Evolutionary conservation across 148 eudicot genomes (phyloP).

Genomic region (Persicaria maculosa): DNA sequence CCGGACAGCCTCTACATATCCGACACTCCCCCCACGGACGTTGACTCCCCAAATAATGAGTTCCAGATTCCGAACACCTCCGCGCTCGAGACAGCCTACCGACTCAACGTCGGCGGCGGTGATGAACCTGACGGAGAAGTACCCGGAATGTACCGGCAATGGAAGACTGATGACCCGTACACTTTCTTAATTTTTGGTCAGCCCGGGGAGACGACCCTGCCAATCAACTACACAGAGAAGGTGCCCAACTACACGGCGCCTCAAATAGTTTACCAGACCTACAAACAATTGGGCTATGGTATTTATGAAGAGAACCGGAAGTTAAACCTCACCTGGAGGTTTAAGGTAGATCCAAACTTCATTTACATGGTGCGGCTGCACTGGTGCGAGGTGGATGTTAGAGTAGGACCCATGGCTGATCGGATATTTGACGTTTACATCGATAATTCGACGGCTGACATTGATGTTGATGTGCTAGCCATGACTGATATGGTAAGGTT

Average conservation of each 20-base stretch:
- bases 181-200: neutral
- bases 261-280: neutral
- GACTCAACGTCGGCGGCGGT: neutral
- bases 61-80: neutral
- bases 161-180: neutral
- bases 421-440: neutral
- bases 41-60: neutral
- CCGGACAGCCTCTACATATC: neutral
- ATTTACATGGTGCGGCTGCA: neutral
- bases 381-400: neutral
- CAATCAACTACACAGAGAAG: neutral
- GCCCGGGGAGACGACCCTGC: neutral
- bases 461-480: neutral
- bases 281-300: neutral
- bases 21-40: neutral
- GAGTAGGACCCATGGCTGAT: neutral
- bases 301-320: neutral
- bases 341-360: neutral
- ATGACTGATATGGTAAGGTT: too few relatives aligned
- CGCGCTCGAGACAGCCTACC: neutral
- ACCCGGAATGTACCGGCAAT: neutral
- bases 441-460: neutral
- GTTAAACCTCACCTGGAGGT: neutral
- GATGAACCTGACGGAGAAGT: neutral
- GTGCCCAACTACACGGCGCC: neutral